A percentile compares a stretch with the other conserved stretches of the same genome.
Conservation (phyloP, 192 early-diverging fungal species). For the Coemansia furcata region DNA sequence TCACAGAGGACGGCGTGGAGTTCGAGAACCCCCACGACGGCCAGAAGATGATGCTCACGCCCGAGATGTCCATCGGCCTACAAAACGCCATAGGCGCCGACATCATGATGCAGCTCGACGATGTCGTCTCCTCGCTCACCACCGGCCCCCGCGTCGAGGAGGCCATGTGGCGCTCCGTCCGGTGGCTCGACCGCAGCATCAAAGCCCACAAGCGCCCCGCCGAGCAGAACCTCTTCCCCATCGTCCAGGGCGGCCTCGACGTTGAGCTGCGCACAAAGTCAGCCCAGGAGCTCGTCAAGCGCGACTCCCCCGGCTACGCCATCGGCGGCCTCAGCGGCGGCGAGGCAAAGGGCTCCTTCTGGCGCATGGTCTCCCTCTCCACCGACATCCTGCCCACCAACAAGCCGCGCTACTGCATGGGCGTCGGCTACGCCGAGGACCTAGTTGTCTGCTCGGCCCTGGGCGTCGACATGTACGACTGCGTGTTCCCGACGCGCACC, state of each 20-base stretch:
- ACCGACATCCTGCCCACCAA: conserved; percentile 75
- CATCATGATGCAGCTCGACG: conserved; percentile 92
- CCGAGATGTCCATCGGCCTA: conserved; percentile 81
- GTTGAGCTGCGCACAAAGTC: conserved; percentile 66
- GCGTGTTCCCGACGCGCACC: conserved; percentile 86
- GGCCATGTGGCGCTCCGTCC: conserved; percentile 84
- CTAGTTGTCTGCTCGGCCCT: conserved; percentile 81
- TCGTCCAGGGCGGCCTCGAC: conserved; percentile 85
- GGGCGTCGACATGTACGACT: conserved; percentile 91
- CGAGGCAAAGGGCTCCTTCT: conserved; percentile 83
- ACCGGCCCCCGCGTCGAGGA: conserved; percentile 82
- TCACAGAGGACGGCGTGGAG: conserved; percentile 83
- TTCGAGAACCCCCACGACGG: conserved; percentile 84
- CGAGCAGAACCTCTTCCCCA: conserved; percentile 82
- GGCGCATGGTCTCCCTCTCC: conserved; percentile 77
- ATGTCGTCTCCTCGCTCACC: conserved; percentile 81
- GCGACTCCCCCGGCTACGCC: conserved; percentile 80
- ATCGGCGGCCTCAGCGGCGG: conserved; percentile 86
- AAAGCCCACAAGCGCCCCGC: conserved; percentile 67
- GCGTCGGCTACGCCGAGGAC: conserved; percentile 83
- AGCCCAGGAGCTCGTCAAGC: conserved; percentile 75
- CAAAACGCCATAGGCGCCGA: conserved; percentile 87
- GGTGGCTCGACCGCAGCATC: conserved; percentile 86
- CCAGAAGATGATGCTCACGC: conserved; percentile 77
- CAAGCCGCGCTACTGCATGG: conserved; percentile 92